phyloP scores from a whole-genome alignment of 768 basidiomycete genomes.

The Boletus reticuloceps region DNA sequence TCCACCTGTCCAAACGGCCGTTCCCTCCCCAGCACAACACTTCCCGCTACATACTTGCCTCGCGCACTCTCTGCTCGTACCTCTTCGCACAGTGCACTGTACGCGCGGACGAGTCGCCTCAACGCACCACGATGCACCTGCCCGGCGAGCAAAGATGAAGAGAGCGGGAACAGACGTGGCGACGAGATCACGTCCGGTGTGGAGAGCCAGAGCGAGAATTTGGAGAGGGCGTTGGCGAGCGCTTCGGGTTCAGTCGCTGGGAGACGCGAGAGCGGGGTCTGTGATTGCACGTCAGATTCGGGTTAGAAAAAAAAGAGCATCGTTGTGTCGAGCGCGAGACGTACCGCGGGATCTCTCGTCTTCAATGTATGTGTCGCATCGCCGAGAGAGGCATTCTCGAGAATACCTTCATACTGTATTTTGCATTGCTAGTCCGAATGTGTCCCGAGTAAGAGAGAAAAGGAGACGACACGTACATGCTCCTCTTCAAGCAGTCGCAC shows the following conservation, averaged over 20 bases:
- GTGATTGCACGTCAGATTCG: too few species aligned
- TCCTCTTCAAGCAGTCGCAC: conserved; percentile 72
- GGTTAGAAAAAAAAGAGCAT: too few species aligned
- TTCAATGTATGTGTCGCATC: conserved; percentile 25
- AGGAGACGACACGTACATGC: conserved; percentile 58
- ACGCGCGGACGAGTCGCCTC: conserved; percentile 62
- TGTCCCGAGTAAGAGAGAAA: neutral
- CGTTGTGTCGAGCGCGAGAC: neutral
- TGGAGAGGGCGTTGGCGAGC: conserved; percentile 59
- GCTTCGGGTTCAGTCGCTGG: conserved; percentile 62
- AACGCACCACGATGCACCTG: conserved; percentile 78
- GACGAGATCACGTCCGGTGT: conserved; percentile 78
- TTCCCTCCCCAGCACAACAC: conserved; percentile 79
- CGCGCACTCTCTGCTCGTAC: conserved; percentile 63
- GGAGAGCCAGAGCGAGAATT: conserved; percentile 85
- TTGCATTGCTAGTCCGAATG: neutral
- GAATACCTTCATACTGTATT: conserved; percentile 19
- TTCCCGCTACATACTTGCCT: conserved; percentile 78
- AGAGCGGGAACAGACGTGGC: conserved; percentile 72
- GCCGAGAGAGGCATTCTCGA: conserved; percentile 27
- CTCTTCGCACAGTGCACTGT: conserved; percentile 70
- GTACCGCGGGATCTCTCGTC: conserved; percentile 22
- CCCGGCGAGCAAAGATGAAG: conserved; percentile 60
- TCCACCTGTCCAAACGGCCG: conserved; percentile 79
- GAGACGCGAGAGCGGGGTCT: conserved; percentile 73